Conservation (phyloP, 2,329 filamentous ascomycete species). For the Fusarium sp. region DNA sequence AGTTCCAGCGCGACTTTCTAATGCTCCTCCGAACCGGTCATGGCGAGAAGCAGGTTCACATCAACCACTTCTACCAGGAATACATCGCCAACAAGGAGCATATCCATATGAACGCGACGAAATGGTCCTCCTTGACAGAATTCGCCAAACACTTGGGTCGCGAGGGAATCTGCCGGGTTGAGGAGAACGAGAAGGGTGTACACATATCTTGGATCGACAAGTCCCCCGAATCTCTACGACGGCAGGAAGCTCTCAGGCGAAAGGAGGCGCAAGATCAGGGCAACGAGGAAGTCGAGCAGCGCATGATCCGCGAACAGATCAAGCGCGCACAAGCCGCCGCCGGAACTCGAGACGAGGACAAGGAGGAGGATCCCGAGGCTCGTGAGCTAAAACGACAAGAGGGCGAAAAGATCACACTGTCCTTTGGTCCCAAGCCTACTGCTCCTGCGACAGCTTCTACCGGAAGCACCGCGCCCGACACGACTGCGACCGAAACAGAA, state of each 20-base stretch:
- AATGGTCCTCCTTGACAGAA: slow-evolving; percentile 88
- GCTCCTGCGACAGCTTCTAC: slow-evolving; percentile 20
- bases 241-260: slow-evolving; percentile 83
- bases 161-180: slow-evolving; percentile 89
- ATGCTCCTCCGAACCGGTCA: slow-evolving; percentile 83
- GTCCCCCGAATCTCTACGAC: slow-evolving; percentile 83
- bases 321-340: slow-evolving; percentile 72
- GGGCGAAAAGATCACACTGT: slow-evolving; percentile 81
- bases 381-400: slow-evolving; percentile 70
- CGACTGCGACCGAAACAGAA: slow-evolving; percentile 11
- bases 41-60: slow-evolving; percentile 87
- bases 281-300: slow-evolving; percentile 90
- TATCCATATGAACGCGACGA: slow-evolving; percentile 93
- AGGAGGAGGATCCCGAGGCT: slow-evolving; percentile 55
- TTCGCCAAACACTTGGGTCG: slow-evolving; percentile 88
- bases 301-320: slow-evolving; percentile 86
- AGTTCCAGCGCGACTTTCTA: slow-evolving; percentile 86
- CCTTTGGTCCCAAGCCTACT: slow-evolving; percentile 65
- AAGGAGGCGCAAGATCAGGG: slow-evolving; percentile 91
- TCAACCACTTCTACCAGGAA: slow-evolving; percentile 95
- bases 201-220: slow-evolving; percentile 94
- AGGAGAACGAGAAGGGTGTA: slow-evolving; percentile 88
- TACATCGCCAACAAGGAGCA: slow-evolving; percentile 91
- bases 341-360: slow-evolving; percentile 54
- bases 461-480: slow-evolving; percentile 33